phyloP scores from a whole-genome alignment of 2,329 filamentous ascomycete genomes.

The Cercospora zeae-maydis region DNA sequence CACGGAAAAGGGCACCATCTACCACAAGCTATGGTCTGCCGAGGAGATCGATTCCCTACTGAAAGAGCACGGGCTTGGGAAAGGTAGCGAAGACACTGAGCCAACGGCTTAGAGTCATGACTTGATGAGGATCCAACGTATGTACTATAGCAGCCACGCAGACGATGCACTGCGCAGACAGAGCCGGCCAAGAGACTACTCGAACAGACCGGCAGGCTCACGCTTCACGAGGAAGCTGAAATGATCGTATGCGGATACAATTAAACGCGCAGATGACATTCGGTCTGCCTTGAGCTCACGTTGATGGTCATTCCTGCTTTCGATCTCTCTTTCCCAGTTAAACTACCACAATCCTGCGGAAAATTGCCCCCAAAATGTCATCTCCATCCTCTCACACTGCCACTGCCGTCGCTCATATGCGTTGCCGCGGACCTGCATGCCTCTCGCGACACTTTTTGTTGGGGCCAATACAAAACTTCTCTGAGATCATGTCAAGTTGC shows the following conservation, averaged over 20 bases:
- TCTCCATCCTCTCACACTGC: no score
- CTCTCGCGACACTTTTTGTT: no score
- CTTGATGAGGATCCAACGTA: neutral
- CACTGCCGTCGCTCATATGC: no score
- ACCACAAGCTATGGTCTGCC: conserved; percentile 94
- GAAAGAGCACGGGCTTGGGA: conserved; percentile 92
- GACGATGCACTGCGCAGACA: neutral
- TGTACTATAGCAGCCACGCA: conserved; percentile 3
- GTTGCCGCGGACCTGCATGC: no score
- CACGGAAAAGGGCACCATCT: conserved; percentile 92
- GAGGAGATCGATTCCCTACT: conserved; percentile 93
- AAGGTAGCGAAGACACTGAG: conserved; percentile 62
- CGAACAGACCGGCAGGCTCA: neutral
- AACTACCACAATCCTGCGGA: no score
- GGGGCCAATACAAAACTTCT: no score
- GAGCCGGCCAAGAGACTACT: neutral
- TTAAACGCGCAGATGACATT: neutral
- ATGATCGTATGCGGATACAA: neutral
- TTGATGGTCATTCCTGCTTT: no score
- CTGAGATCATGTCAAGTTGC: no score
- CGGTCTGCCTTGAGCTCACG: neutral
- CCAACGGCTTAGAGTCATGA: conserved; percentile 15
- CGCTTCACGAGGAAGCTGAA: neutral
- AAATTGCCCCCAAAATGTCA: no score
- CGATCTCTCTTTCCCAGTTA: no score